These are phyloP conservation scores for Boletus reticulatus DNA, from an alignment of 768 basidiomycete genomes.

Conservation along the genomic window DNA sequence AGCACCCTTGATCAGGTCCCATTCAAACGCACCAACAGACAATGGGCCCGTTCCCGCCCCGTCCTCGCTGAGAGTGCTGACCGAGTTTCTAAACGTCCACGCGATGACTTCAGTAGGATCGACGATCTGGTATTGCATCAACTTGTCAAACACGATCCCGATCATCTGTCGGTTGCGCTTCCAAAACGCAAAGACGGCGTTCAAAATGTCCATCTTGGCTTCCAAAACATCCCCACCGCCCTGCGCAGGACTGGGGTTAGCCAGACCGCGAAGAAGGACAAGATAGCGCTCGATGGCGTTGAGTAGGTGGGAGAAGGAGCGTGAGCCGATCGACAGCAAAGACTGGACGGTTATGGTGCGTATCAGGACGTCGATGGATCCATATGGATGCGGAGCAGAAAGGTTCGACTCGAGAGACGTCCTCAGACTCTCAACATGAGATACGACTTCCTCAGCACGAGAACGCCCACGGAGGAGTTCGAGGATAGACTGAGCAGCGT, in stretches of 20 bases:
- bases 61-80: constrained; percentile 32
- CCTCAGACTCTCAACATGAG: constrained; percentile 69
- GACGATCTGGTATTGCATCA: constrained; percentile 98
- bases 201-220: constrained; percentile 70
- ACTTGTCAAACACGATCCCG: constrained; percentile 91
- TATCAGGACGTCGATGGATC: constrained; percentile 64
- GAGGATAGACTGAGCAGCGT: constrained; percentile 75
- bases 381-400: constrained; percentile 47
- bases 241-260: constrained; percentile 24
- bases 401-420: constrained; percentile 55
- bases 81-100: constrained; percentile 73
- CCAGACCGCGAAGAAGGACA: constrained; percentile 64
- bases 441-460: constrained; percentile 76
- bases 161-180: constrained; percentile 81
- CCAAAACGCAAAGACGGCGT: constrained; percentile 79
- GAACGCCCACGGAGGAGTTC: constrained; percentile 79
- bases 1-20: constrained; percentile 81
- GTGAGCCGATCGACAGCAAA: constrained; percentile 85
- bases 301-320: constrained; percentile 96
- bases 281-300: constrained; percentile 97
- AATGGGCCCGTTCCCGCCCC: constrained; percentile 28
- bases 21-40: constrained; percentile 64
- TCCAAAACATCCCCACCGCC: constrained; percentile 42
- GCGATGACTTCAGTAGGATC: constrained; percentile 89
- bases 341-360: constrained; percentile 86